These are phyloP conservation scores for Trematosphaeria pertusa DNA, from an alignment of 2,329 filamentous ascomycete genomes.

Conservation along the genomic window DNA sequence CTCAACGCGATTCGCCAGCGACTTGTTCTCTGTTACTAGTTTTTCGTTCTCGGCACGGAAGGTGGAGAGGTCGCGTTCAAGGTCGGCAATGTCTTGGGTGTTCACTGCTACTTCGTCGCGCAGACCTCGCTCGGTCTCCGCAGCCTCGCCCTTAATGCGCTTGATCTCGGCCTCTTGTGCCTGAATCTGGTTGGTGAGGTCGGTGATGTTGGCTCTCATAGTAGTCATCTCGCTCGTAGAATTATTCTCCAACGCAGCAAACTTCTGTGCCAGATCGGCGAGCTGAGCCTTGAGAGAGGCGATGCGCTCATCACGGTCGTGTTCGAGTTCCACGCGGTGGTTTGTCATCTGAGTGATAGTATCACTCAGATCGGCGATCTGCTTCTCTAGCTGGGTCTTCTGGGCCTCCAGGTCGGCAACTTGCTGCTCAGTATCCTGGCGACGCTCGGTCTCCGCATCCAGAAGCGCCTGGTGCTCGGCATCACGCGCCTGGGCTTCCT, in stretches of 20 bases:
- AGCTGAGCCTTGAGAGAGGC: conserved; percentile 45
- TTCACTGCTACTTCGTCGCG: conserved; percentile 34
- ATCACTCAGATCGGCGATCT: conserved; percentile 36
- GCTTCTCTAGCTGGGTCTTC: conserved; percentile 43
- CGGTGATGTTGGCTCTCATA: conserved; percentile 47
- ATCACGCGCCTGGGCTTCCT: conserved; percentile 47
- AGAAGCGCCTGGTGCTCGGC: conserved; percentile 49
- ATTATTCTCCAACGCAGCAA: conserved; percentile 38
- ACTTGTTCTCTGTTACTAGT: conserved; percentile 35
- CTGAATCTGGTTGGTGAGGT: conserved; percentile 49
- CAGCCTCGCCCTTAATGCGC: conserved; percentile 36
- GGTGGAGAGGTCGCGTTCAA: conserved; percentile 28
- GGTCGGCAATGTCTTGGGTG: conserved; percentile 27
- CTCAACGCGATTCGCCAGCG: conserved; percentile 37
- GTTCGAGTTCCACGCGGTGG: conserved; percentile 40
- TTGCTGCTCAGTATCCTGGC: conserved; percentile 47
- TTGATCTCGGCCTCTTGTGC: conserved; percentile 49
- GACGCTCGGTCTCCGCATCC: conserved; percentile 45
- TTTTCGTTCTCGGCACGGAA: conserved; percentile 32
- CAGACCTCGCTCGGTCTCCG: conserved; percentile 33
- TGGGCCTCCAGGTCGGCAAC: conserved; percentile 41
- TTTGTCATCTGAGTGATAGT: conserved; percentile 31
- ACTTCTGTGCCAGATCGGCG: conserved; percentile 38
- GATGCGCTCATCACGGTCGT: conserved; percentile 42
- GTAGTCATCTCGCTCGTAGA: conserved; percentile 40